These are phyloP conservation scores for Articulospora tetracladia DNA, from an alignment of 495 filamentous ascomycete genomes.

Conservation along the genomic window DNA sequence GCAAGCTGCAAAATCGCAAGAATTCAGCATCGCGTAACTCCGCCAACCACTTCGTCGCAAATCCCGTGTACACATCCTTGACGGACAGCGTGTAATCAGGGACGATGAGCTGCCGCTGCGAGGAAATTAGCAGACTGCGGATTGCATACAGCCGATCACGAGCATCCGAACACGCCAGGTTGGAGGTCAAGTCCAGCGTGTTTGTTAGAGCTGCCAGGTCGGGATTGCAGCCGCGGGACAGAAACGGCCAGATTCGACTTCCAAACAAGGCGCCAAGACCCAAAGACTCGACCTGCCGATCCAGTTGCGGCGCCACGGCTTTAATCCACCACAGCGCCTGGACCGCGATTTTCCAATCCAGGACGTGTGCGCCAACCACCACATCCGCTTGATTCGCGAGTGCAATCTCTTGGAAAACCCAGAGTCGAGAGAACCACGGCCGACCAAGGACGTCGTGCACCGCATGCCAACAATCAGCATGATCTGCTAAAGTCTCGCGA, in stretches of 20 bases:
- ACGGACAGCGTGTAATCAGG: conserved; percentile 2
- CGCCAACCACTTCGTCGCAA: neutral
- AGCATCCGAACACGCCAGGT: neutral
- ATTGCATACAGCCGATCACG: conserved; percentile 8
- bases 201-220: neutral
- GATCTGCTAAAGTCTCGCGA: neutral
- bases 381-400: neutral
- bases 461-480: neutral
- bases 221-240: neutral
- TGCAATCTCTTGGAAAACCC: conserved; percentile 3
- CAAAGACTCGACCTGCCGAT: neutral
- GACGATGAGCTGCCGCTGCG: neutral
- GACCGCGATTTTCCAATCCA: neutral
- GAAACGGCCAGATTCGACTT: neutral
- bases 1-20: neutral
- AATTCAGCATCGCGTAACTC: neutral
- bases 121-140: neutral
- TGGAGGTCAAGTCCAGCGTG: neutral
- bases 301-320: neutral
- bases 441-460: neutral
- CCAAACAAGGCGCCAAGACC: neutral
- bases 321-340: neutral
- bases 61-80: neutral
- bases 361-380: neutral
- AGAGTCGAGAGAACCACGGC: conserved; percentile 4